These are phyloP conservation scores for Zanthoxylum bungeanum DNA, from an alignment of 345 rosid species.

Conservation along the genomic window DNA sequence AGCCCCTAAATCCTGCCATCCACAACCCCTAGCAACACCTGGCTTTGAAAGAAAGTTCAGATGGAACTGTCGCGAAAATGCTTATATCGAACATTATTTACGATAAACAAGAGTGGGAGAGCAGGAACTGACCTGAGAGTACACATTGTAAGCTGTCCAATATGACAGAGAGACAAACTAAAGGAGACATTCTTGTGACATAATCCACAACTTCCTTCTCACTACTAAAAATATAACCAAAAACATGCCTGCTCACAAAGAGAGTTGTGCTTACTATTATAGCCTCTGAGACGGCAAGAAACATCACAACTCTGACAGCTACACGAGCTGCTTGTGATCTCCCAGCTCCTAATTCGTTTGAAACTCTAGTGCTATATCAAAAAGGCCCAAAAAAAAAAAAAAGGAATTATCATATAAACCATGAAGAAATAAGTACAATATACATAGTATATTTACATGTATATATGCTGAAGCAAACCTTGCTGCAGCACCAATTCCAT, in stretches of 20 bases:
- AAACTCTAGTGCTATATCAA: constrained; percentile 62
- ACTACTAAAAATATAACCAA: constrained; percentile 68
- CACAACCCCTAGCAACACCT: constrained; percentile 84
- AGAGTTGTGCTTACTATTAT: constrained; percentile 37
- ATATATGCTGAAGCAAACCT: constrained; percentile 43
- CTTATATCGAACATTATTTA: no score
- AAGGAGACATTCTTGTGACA: constrained; percentile 71
- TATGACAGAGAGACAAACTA: constrained; percentile 52
- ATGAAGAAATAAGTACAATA: neutral
- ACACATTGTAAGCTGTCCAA: constrained; percentile 59
- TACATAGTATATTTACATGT: neutral
- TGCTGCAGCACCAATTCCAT: constrained; percentile 57
- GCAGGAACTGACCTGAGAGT: constrained; percentile 48
- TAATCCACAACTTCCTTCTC: constrained; percentile 65
- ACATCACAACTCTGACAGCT: constrained; percentile 39
- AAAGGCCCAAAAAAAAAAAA: neutral
- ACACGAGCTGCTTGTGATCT: constrained; percentile 44
- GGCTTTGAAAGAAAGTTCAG: neutral
- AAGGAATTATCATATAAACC: neutral
- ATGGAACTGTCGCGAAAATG: no score
- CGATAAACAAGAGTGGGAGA: no score
- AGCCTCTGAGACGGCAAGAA: constrained; percentile 37
- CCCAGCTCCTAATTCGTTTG: constrained; percentile 86
- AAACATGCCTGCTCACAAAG: constrained; percentile 35
- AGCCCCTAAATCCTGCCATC: constrained; percentile 86